Evolutionary conservation across 2,329 filamentous ascomycete species (phyloP), one percentile per base, ranked within the genome.

Genomic region (Rhynchosporium secalis): DNA sequence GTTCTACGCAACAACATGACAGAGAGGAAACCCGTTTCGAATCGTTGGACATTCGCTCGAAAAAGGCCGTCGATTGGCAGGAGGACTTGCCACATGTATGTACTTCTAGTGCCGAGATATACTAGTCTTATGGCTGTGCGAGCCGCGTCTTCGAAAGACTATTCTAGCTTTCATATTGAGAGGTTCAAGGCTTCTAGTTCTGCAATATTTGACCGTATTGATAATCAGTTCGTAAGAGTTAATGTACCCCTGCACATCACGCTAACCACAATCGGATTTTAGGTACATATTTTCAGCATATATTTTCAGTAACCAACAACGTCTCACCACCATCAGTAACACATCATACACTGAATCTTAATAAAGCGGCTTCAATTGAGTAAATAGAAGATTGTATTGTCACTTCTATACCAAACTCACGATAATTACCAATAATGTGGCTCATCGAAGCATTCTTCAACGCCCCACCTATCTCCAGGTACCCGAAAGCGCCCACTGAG

Each of bases 391-490:
- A 43, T 28, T 10, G 8, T 7, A n/a, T 26, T 20, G 7, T 28
- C 6, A 5, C 6, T 4, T 41, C 33, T 6, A 7, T 12, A 41
- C n/a, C 12, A 6, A 33, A 3, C 8, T 15, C 9, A 40, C 33
- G 13, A 33, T 61, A n/a, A 13, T 13, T 29, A 58, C 26, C 20
- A 47, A 54, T 33, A 28, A 62, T 62, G 60, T 62, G 45, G 55
- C 54, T 43, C 54, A 9, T 57, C 5, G 60, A 62, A 36, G 41
- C 45, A 29, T 62, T 62, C 40, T 15, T 52, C 28, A 41, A 47
- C 8, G 47, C 60, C 41, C 60, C 60, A 36, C 60, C 60, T n/a
- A 62, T 62, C 28, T 57, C 60, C 36, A 28, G 60, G 60, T 62
- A 62, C 28, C 26, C 13, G 10, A 13, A 33, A 38, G 20, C 29